Conservation (phyloP, 2,329 filamentous ascomycete species). For the Claviceps sp. region DNA sequence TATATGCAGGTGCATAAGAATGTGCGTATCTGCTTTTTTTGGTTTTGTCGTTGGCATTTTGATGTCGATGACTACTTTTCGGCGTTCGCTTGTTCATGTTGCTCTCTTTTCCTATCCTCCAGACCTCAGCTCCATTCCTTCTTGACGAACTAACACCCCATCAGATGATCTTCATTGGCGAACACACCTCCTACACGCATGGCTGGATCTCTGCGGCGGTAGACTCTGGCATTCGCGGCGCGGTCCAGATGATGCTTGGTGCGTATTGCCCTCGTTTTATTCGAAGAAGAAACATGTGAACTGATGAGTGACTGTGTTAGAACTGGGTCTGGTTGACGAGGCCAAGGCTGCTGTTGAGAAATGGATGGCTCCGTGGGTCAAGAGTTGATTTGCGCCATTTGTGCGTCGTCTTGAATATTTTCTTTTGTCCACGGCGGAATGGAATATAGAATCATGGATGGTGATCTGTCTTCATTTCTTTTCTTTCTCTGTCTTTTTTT, state of each 20-base stretch:
- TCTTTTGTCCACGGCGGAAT: too few relatives aligned
- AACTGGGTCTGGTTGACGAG: constrained; percentile 54
- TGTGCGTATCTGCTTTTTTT: constrained; percentile 15
- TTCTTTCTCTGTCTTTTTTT: background rate
- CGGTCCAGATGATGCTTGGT: constrained; percentile 47
- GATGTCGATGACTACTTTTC: too few relatives aligned
- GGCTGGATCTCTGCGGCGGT: constrained; percentile 57
- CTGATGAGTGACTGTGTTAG: constrained; percentile 9
- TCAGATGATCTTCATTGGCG: constrained; percentile 52
- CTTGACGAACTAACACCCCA: background rate
- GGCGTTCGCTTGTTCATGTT: background rate
- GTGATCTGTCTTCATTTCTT: background rate
- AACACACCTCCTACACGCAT: constrained; percentile 59
- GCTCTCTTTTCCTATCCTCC: background rate
- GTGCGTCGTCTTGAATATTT: too few relatives aligned
- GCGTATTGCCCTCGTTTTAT: background rate
- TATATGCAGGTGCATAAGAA: constrained; percentile 56
- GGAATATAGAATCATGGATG: too few relatives aligned
- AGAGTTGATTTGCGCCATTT: background rate
- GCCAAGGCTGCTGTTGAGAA: constrained; percentile 48
- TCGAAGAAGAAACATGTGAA: background rate
- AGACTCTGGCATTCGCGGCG: constrained; percentile 53
- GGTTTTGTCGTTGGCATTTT: too few relatives aligned
- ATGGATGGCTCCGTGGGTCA: constrained; percentile 58
- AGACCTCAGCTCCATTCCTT: too few relatives aligned